Base-by-base conservation (phyloP, 2,329 filamentous ascomycete genomes). In the Byssothecium circinans region DNA sequence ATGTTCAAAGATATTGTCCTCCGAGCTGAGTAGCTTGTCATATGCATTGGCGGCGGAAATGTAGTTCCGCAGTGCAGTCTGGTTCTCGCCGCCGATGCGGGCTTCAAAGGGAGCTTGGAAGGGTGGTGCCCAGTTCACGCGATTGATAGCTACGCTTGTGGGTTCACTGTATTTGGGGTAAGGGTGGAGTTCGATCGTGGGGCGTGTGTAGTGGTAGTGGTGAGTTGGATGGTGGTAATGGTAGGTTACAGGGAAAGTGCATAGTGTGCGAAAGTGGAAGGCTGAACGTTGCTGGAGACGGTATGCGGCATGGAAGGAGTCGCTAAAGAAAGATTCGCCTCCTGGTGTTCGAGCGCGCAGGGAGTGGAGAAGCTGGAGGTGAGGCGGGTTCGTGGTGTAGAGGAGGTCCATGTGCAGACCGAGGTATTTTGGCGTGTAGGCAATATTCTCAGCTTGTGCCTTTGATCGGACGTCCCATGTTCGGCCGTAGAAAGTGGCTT, bases 361-460 rank as follows among this genome's bases (percentile, higher is more conserved):
- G 64, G 91, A 96, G 73, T 97, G 94, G 3, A 97, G 82, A 19
- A 97, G 76, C 71, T 99, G 92, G 42, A 94, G 82, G 25, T 86
- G 84, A 0, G 92, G 92, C 2, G 89, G 84, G 41, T 89, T 82
- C 12, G 81, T 75, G 72, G 94, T 86, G 73, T 97, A 97, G 45
- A 96, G 79, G 33, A 97, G 80, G 67, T 97, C 94, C 82, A 96
- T 94, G 74, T 99, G 94, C 39, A 96, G 84, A 14, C 88, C 89
- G 1, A 97, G 83, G 62, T 85, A 86, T 40, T 86, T 80, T 62
- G 81, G 86, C 1, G 92, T 96, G 73, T 97, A 78, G 18, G 94
- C 92, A 3, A 96, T 88, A 67, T 97, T 97, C 65, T 92, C 91
- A 19, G 91, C 89, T 45, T 89, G 70, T 1, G 87, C 86, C 43